Percentiles rank a stretch among this genome's conserved stretches.
Evolutionary conservation across 2,329 filamentous ascomycete species (phyloP).

Genomic region (Claviceps maximensis): DNA sequence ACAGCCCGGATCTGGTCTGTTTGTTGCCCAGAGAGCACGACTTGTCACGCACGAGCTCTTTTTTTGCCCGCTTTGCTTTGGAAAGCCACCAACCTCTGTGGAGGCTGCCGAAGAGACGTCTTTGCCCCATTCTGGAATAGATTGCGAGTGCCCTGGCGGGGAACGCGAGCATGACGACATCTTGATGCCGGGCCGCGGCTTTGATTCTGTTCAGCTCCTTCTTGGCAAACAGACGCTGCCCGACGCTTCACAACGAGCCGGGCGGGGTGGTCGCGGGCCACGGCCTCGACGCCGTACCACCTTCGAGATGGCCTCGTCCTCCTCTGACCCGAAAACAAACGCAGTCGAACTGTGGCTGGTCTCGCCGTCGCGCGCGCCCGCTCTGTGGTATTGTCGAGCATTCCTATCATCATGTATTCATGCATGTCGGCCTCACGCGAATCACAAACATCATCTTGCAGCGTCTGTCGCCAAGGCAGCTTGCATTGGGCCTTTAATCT

Average conservation of each 20-base stretch:
- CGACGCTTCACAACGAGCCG: background rate
- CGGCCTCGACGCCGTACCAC: background rate
- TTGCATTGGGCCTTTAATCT: too few species aligned
- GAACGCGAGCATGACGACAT: background rate
- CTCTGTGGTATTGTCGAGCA: background rate
- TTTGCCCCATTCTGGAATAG: background rate
- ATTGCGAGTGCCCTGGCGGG: background rate
- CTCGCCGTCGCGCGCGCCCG: background rate
- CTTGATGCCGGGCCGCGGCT: background rate
- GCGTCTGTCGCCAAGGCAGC: too few species aligned
- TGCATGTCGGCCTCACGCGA: too few species aligned
- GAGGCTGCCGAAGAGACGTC: background rate
- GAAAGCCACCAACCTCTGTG: too few species aligned
- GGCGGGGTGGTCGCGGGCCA: background rate
- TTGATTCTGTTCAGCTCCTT: background rate
- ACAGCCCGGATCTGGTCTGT: too few species aligned
- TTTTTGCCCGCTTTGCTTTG: too few species aligned
- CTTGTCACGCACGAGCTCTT: too few species aligned
- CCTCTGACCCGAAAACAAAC: background rate
- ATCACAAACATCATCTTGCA: too few species aligned
- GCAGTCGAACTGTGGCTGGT: background rate
- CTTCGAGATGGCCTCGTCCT: background rate
- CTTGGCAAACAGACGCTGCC: background rate
- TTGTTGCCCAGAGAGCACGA: too few species aligned
- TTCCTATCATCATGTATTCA: too few species aligned